Evolutionary conservation across 495 filamentous ascomycete species (phyloP).

Genomic region (Cryomyces minteri): DNA sequence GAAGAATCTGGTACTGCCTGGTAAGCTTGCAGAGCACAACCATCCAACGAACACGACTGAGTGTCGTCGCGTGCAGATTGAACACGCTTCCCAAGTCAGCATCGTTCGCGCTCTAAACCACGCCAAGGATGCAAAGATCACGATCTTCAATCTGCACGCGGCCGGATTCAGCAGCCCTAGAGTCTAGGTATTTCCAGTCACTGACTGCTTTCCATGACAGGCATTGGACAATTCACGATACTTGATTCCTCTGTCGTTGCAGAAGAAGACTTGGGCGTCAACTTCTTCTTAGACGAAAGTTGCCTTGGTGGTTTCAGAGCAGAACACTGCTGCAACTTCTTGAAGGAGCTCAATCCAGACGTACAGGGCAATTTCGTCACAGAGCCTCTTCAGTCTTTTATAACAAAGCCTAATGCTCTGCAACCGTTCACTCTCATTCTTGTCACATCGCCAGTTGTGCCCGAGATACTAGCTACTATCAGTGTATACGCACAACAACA

Average conservation of each 20-base stretch:
- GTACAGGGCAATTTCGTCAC: conserved; percentile 48
- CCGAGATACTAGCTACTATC: conserved; percentile 35
- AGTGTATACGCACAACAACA: conserved; percentile 36
- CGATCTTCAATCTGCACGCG: too few species aligned
- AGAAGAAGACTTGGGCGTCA: conserved; percentile 77
- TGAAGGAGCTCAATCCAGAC: conserved; percentile 92
- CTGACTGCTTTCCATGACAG: conserved; percentile 16
- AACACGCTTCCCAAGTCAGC: too few species aligned
- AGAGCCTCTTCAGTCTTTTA: conserved; percentile 24
- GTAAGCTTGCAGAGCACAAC: conserved; percentile 17
- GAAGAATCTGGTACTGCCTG: conserved; percentile 89
- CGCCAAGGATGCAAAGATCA: too few species aligned
- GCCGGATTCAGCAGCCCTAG: too few species aligned
- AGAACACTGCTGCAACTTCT: conserved; percentile 50
- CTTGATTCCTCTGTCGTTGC: conserved; percentile 60
- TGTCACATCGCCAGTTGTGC: conserved; percentile 46
- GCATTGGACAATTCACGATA: conserved; percentile 88
- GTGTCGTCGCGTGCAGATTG: not conserved
- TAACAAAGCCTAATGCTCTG: conserved; percentile 23
- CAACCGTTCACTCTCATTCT: conserved; percentile 53
- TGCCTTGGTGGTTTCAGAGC: conserved; percentile 68
- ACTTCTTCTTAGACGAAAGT: conserved; percentile 81
- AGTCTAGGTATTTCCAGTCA: too few species aligned
- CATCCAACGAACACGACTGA: not conserved
- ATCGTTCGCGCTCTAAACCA: too few species aligned